Base-by-base conservation (phyloP, 192 early-diverging fungal species). In the Chytriomyces confervae region DNA sequence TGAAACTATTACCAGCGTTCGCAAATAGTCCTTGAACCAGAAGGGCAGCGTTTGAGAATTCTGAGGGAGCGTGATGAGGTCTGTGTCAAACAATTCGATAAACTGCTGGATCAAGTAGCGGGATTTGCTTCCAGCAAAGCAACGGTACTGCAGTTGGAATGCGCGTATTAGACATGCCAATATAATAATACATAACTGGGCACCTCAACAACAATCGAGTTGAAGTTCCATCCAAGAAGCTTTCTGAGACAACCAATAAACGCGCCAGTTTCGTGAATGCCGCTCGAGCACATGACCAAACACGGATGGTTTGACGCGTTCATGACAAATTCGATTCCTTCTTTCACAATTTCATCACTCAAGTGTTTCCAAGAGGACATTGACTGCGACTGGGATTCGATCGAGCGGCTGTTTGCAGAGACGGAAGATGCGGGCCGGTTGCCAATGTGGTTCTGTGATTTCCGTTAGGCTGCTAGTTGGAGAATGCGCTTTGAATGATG, bases 221-320 rank as follows among this genome's bases (percentile, higher is more conserved):
- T 98, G 76, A 98, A 96, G 79, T 97, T 97, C 96, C 96, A 99
- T 46, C 92, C 87, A 80, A 97, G 95, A 70, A 98, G 83, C 75
- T 95, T 96, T 29, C 97, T 86, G 66, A 99, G 79, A 73, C 97
- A 99, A 7, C 96, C 97, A 62, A 99, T 89, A 51, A 98, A 84
- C 4, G 91, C 93, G 6, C 97, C 97, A 1, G 96, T 98, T 79
- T 99, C 97, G 68, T 96, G 92, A 13, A 97, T 89, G 2, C 96
- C 96, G 18, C 96, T 95, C 86, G 94, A 93, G 86, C 96, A 97
- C 86, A 95, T 92, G 20, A 97, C 84, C 68, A 98, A 85, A 10
- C 96, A 77, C n/a, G 97, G 97, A 69, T 98, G 92, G 46, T 88
- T 95, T 7, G 84, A 77, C n/a, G 79, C 84, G 84, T 97, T 87